Conservation (phyloP, 768 basidiomycete species). For the Sarcodon sp. region DNA sequence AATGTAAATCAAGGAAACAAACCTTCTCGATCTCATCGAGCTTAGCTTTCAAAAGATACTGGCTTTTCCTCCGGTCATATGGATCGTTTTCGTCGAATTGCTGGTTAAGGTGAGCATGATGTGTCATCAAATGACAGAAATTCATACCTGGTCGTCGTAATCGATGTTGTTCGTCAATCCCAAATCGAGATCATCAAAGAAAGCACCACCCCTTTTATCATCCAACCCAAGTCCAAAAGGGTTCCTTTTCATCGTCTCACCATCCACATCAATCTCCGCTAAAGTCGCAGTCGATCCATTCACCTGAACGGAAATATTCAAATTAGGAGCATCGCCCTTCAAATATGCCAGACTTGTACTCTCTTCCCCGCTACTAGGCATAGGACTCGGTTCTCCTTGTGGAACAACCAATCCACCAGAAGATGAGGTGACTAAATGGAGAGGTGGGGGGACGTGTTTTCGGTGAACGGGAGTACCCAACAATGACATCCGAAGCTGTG, state of each 20-base stretch:
- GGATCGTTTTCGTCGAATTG: slow-evolving; percentile 64
- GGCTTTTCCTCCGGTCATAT: slow-evolving; percentile 63
- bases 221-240: slow-evolving; percentile 21
- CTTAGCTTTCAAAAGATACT: slow-evolving; percentile 59
- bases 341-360: slow-evolving; percentile 36
- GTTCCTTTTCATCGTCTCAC: slow-evolving; percentile 7
- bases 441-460: slow-evolving; percentile 44
- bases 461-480: slow-evolving; percentile 12
- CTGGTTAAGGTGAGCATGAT: slow-evolving; percentile 8
- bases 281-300: not conserved
- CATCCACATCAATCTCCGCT: slow-evolving; percentile 1
- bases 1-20: slow-evolving; percentile 8
- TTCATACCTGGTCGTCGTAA: slow-evolving; percentile 25
- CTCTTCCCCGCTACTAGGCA: slow-evolving; percentile 17
- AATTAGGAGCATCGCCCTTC: slow-evolving; percentile 13
- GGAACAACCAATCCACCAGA: slow-evolving; percentile 20
- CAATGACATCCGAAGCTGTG: slow-evolving; percentile 17
- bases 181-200: slow-evolving; percentile 33
- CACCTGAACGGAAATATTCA: slow-evolving; percentile 9
- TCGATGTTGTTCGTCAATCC: slow-evolving; percentile 28
- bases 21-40: slow-evolving; percentile 74
- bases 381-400: slow-evolving; percentile 19
- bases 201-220: slow-evolving; percentile 31
- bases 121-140: not conserved
- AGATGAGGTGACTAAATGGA: slow-evolving; percentile 21